Percentiles rank a stretch among this genome's conserved stretches.
These are phyloP conservation scores for Apophysomyces elegans DNA, from an alignment of 371 early-diverging fungal genomes.

Conservation along the genomic window DNA sequence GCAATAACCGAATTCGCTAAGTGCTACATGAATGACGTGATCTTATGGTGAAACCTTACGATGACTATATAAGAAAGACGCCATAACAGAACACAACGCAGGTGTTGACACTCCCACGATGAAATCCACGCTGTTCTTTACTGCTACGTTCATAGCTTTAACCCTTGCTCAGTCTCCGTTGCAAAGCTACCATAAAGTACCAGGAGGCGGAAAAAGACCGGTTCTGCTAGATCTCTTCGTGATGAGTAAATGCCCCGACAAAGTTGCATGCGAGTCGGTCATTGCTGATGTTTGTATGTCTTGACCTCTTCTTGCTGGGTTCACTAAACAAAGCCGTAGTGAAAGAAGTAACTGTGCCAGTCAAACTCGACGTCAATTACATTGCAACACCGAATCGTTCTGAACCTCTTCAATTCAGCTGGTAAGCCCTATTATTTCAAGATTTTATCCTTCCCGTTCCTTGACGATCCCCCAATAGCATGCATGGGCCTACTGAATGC, in stretches of 20 bases:
- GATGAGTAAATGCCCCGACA: constrained; percentile 59
- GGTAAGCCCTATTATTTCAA: constrained; percentile 17
- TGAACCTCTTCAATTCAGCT: constrained; percentile 22
- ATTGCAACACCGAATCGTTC: constrained; percentile 24
- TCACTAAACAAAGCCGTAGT: constrained; percentile 1
- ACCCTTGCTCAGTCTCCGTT: background rate
- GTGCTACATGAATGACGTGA: constrained; percentile 8
- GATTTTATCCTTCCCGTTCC: too few species aligned
- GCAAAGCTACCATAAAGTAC: background rate
- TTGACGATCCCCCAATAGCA: constrained; percentile 21
- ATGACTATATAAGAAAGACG: background rate
- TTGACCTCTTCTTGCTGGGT: background rate
- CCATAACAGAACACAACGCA: background rate
- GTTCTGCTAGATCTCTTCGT: constrained; percentile 50
- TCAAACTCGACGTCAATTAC: constrained; percentile 31
- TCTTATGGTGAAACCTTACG: background rate
- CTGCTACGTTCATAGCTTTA: background rate
- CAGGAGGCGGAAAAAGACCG: background rate
- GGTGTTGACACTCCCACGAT: background rate
- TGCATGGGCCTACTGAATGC: constrained; percentile 53
- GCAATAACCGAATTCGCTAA: background rate
- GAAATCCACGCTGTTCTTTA: background rate
- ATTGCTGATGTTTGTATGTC: constrained; percentile 49
- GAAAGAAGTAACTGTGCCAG: constrained; percentile 22
- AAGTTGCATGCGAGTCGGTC: constrained; percentile 43